Evolutionary conservation across 257 asterid species (phyloP), one percentile per base, ranked within the genome.

Genomic region (Solanum paucissectum): DNA sequence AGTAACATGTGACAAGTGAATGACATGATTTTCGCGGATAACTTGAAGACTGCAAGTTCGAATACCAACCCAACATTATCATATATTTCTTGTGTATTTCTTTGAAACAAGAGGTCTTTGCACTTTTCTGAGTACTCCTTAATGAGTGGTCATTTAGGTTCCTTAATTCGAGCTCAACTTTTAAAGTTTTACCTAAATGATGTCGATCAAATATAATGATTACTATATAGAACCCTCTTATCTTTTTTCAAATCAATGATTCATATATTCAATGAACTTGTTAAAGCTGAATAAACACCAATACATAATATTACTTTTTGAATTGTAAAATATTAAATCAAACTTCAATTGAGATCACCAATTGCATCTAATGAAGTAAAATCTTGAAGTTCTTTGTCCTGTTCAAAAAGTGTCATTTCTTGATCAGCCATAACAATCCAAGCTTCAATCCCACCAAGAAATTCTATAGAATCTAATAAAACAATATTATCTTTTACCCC

Each of bases 381-480:
- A 37, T 46, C 33, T 69, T 85, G 84, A 7, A 90, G 62, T 40
- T 87, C 87, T 77, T 14, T 12, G 66, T 86, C 87, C 3, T 88
- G 81, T 74, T 88, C 91, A 87, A 91, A 32, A 83, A 25, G 62
- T 49, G 25, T 25, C 90, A 89, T 79, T n/a, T 88, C 88, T 25
- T 58, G 66, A 21, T 89, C 92, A 2, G 58, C 77, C 93, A 89
- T 83, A 23, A 38, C 69, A 5, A 87, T 66, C 92, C 93, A 91
- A 3, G 91, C 92, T 85, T 91, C 92, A 33, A 91, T 82, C 18
- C 91, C 91, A 4, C 90, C 88, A 55, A n/a, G 82, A 88, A 66
- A 68, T 76, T 58, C 85, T 13, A 3, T 20, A 12, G 91, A 88
- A 84, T 91, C 91, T 36, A 89, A 60, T 6, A 91, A 62, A 16